Evolutionary conservation across 306 rosid genomes (phyloP), one percentile per base, ranked within the genome.

Genomic region (Castanea crenata): DNA sequence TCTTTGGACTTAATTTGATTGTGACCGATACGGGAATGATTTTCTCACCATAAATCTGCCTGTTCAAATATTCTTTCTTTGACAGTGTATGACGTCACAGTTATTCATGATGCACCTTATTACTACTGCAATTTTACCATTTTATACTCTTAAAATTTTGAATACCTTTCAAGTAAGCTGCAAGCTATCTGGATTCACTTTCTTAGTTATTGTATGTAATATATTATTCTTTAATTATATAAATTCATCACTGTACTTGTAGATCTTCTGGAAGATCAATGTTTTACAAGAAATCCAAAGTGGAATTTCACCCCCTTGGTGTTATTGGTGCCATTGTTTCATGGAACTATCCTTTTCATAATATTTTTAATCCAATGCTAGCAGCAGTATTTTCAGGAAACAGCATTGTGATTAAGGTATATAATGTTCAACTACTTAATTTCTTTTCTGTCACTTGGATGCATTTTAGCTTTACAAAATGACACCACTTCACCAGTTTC

Each of bases 261-360:
- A 95, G 99, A 81, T 93, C 92, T 78, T 89, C 86, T 35, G 95
- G 98, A 83, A 86, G 92, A 80, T 83, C 98, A 80, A 93, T 90
- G 92, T 74, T 93, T 75, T 90, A 93, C 87, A 93, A 93, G 88
- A 93, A 85, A 84, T 89, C 98, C 52, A 92, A 81, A 82, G 98
- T 93, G 58, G 98, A 93, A 77, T 93, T 93, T 77, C 93, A 91
- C 81, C 98, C 98, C 57, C 97, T 93, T 84, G 98, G 98, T 74
- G 97, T 93, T 82, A 70, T 93, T 55, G 98, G 98, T 85, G 98
- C 98, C 41, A 90, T 93, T 73, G 97, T 93, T 80, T 90, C 98
- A 0, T 93, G 98, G 98, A 93, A 93, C 87, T 91, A 93, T 72
- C 97, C 98, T 75, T 93, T 91, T 86, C 97, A 93, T 79, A 93